Conservation (phyloP, 139 green algal genomes). For the Tetraselmis striata region DNA sequence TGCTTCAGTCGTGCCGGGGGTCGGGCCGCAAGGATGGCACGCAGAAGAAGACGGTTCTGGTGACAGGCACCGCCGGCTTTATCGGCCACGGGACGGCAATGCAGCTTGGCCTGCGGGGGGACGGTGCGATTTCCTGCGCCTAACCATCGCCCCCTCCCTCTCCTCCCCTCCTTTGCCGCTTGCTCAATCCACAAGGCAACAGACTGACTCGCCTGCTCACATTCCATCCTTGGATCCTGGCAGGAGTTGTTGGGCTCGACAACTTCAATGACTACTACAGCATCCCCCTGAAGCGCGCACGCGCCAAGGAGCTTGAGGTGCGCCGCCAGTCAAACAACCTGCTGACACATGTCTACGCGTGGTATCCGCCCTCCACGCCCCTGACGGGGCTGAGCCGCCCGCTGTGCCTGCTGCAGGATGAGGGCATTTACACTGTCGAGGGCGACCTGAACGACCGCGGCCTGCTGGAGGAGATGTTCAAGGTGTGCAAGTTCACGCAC, state of each 20-base stretch:
- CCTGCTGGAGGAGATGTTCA: constrained; percentile 48
- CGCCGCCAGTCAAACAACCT: too few species aligned
- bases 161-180: too few species aligned
- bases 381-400: too few species aligned
- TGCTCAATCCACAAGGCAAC: too few species aligned
- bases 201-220: too few species aligned
- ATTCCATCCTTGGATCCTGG: too few species aligned
- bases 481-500: constrained; percentile 57
- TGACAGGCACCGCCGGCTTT: constrained; percentile 63
- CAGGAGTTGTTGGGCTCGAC: constrained; percentile 66
- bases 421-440: constrained; percentile 42
- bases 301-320: constrained; percentile 27
- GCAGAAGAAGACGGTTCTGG: constrained; percentile 23
- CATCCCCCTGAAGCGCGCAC: constrained; percentile 51
- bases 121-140: too few species aligned
- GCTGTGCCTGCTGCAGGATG: too few species aligned
- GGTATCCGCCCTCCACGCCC: too few species aligned
- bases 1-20: constrained; percentile 1
- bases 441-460: constrained; percentile 59
- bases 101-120: constrained; percentile 34
- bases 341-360: too few species aligned
- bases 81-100: constrained; percentile 56
- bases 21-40: constrained; percentile 4
- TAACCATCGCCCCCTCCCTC: too few species aligned
- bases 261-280: constrained; percentile 86